Evolutionary conservation across 202 grass and related monocot genomes (phyloP).

Genomic region (Elaeis oleifera): DNA sequence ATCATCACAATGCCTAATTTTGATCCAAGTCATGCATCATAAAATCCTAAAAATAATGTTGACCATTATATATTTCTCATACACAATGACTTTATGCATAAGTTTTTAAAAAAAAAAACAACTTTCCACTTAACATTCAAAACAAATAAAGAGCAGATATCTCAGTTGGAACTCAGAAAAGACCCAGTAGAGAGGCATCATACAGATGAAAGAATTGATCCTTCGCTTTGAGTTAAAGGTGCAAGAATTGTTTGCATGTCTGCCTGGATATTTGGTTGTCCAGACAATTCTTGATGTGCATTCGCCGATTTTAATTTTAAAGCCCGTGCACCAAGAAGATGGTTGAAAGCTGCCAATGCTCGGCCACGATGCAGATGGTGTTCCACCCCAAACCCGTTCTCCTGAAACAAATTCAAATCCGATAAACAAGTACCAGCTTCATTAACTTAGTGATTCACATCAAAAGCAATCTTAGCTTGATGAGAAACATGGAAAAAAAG

Average conservation of each 20-base stretch:
- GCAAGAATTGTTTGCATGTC: conserved; percentile 74
- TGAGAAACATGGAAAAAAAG: too few relatives aligned
- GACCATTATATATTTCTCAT: too few relatives aligned
- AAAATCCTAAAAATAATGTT: too few relatives aligned
- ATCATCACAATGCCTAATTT: too few relatives aligned
- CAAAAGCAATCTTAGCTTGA: too few relatives aligned
- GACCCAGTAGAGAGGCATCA: not conserved
- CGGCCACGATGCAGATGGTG: conserved; percentile 84
- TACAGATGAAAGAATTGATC: conserved; percentile 79
- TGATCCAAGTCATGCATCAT: too few relatives aligned
- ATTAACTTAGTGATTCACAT: too few relatives aligned
- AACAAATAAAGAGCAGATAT: too few relatives aligned
- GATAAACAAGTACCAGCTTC: too few relatives aligned
- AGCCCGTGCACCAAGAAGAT: conserved; percentile 80
- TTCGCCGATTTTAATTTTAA: conserved; percentile 61
- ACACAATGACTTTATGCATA: too few relatives aligned
- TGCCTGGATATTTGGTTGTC: conserved; percentile 62
- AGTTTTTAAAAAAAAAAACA: not conserved
- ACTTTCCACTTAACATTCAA: not conserved
- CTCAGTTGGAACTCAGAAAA: not conserved
- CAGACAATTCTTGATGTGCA: conserved; percentile 49
- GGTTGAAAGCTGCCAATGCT: conserved; percentile 79
- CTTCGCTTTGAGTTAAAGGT: conserved; percentile 78
- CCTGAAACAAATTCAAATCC: conserved; percentile 32
- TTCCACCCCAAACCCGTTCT: conserved; percentile 82